A percentile compares a stretch with the other conserved stretches of the same genome.
These are phyloP conservation scores for Thermothelomyces thermophilus DNA, from an alignment of 2,329 filamentous ascomycete species.

Conservation along the genomic window DNA sequence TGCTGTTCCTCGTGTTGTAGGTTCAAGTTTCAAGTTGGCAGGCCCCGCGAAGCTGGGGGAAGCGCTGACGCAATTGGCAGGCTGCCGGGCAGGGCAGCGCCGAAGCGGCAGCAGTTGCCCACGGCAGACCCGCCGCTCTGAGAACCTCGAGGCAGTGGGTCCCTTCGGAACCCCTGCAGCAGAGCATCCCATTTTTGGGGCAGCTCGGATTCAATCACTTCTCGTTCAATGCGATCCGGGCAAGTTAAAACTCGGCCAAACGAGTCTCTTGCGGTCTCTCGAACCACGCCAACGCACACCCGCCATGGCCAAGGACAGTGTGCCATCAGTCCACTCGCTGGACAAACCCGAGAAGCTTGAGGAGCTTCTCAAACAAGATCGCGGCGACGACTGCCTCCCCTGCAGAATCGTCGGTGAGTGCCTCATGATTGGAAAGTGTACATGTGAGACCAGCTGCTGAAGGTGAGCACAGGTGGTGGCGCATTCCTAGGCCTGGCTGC, in stretches of 20 bases:
- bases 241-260: too few relatives aligned
- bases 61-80: slow-evolving; percentile 26
- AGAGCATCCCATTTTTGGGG: too few relatives aligned
- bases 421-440: too few relatives aligned
- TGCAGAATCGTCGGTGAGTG: slow-evolving; percentile 65
- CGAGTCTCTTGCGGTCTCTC: too few relatives aligned
- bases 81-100: too few relatives aligned
- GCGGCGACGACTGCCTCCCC: slow-evolving; percentile 59
- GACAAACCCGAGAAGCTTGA: slow-evolving; percentile 58
- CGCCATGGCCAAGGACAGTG: slow-evolving; percentile 39
- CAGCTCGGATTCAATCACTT: not conserved
- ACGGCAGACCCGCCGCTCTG: too few relatives aligned
- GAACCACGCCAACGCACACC: slow-evolving; percentile 3
- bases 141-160: not conserved
- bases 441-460: too few relatives aligned
- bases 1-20: not conserved
- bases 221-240: not conserved
- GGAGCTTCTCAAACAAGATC: slow-evolving; percentile 49
- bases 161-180: not conserved
- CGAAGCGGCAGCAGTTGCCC: not conserved
- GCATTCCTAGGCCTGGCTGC: slow-evolving; percentile 69
- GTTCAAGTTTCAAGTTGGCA: not conserved
- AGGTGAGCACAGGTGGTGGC: slow-evolving; percentile 51
- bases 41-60: not conserved
- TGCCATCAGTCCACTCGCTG: slow-evolving; percentile 46